Base-by-base conservation (phyloP, 163 green algal species). In the Chlorella variabilis region DNA sequence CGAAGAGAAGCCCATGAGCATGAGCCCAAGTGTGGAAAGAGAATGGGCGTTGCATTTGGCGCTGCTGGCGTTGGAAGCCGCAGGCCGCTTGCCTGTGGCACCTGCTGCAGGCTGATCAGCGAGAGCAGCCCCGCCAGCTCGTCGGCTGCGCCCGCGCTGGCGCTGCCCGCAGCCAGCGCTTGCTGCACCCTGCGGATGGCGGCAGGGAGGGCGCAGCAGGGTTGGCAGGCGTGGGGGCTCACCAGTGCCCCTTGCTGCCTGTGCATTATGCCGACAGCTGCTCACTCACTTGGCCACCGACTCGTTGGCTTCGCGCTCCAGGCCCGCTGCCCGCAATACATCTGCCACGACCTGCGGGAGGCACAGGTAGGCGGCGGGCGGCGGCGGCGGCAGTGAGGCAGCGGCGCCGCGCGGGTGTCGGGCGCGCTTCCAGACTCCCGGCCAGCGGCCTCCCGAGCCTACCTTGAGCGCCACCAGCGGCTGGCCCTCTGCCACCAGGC, bases 151-250 rank as follows among this genome's bases (percentile, higher is more conserved):
- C 29, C 39, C 1, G 69, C 68, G n/a, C 39, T 70, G 31, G 58
- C 29, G 42, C 39, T 74, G 41, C 73, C 71, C 27, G 73, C 51
- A 18, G 39, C 69, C 21, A 85, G 62, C n/a, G 80, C 71, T 36
- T 85, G 62, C 33, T 67, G 71, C 21, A 85, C 58, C 51, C 80
- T 85, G 80, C 80, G 62, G 33, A 68, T 9, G 31, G 29, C 5
- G 34, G 9, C 21, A 7, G 54, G 7, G 11, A 0, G 65, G 34
- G 34, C 4, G 3, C 2, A 39, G 51, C 31, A 39, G 41, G 7
- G 7, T 33, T 38, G 1, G 38, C 34, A 69, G 69, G n/a, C 23
- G 31, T 18, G 20, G 34, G 18, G 39, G 4, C 1, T 34, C 56
- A 29, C 31, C 9, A 27, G 21, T 51, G 48, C 27, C 3, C 17